phyloP scores from a whole-genome alignment of 371 early-diverging fungal genomes.

The Blastocladiella emersonii region DNA sequence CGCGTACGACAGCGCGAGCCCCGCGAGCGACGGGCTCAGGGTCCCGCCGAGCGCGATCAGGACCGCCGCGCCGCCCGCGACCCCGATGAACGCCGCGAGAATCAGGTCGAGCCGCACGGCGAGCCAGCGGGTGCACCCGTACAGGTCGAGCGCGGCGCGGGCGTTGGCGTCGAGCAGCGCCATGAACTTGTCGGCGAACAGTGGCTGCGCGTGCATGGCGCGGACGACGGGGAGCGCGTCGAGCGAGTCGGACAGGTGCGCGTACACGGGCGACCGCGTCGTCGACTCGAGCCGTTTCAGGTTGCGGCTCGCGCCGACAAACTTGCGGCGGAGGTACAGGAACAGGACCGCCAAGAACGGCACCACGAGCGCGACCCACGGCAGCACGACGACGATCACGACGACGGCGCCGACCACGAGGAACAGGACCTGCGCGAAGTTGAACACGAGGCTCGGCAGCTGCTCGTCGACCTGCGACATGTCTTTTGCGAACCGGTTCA shows the following conservation, averaged over 20 bases:
- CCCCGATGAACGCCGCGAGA: conserved; percentile 16
- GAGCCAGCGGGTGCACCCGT: conserved; percentile 13
- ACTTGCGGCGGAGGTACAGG: conserved; percentile 15
- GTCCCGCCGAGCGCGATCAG: background rate
- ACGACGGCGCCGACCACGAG: conserved; percentile 17
- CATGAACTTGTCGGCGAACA: conserved; percentile 43
- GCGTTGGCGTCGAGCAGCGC: conserved; percentile 43
- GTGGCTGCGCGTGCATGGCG: conserved; percentile 46
- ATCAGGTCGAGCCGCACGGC: conserved; percentile 76
- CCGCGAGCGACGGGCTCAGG: conserved; percentile 47
- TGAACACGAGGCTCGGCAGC: background rate
- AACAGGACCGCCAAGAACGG: conserved; percentile 18
- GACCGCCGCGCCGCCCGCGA: conserved; percentile 2
- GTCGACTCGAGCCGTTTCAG: conserved; percentile 32
- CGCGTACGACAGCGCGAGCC: conserved; percentile 56
- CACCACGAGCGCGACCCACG: conserved; percentile 18
- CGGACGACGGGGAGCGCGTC: conserved; percentile 66
- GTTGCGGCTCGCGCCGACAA: conserved; percentile 47
- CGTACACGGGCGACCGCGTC: conserved; percentile 21
- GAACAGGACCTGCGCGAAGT: background rate
- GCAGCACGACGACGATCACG: conserved; percentile 16
- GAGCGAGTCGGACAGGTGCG: conserved; percentile 8
- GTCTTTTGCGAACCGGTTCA: conserved; percentile 75
- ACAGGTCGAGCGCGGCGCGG: background rate
- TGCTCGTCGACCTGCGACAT: conserved; percentile 48